These are phyloP conservation scores for Fusarium foetens DNA, from an alignment of 2,329 filamentous ascomycete species.

Conservation along the genomic window DNA sequence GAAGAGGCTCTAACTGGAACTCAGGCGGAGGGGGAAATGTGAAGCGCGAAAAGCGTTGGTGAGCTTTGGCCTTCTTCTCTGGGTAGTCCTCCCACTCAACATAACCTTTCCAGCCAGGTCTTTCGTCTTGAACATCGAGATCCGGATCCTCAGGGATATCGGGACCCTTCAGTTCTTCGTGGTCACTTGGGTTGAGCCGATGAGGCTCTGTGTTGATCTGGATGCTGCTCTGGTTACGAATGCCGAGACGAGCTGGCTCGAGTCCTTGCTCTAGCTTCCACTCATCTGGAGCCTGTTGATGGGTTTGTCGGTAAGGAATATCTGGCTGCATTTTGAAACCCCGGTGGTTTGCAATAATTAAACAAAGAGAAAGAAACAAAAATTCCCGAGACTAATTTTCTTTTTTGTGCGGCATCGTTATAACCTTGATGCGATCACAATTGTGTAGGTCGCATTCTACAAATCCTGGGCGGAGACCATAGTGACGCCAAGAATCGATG, in stretches of 20 bases:
- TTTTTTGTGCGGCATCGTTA: background rate
- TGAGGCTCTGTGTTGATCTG: background rate
- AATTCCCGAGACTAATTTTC: rapidly evolving
- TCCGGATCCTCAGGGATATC: constrained; percentile 48
- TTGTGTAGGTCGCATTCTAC: background rate
- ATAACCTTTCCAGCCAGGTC: constrained; percentile 58
- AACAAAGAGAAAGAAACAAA: too few relatives aligned
- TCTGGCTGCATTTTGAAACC: background rate
- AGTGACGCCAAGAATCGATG: constrained; percentile 5
- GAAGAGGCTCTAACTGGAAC: constrained; percentile 65
- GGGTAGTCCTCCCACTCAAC: constrained; percentile 77
- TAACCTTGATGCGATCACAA: background rate
- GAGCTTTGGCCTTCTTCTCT: constrained; percentile 70
- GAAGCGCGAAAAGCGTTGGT: constrained; percentile 55
- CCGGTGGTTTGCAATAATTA: rapidly evolving
- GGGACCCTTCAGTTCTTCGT: background rate
- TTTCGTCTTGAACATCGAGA: constrained; percentile 40
- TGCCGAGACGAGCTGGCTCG: constrained; percentile 48
- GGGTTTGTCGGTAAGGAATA: background rate
- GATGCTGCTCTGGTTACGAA: constrained; percentile 10
- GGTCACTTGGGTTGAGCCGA: background rate
- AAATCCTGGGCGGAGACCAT: background rate
- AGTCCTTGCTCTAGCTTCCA: constrained; percentile 65
- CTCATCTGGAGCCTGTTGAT: constrained; percentile 52
- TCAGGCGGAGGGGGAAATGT: constrained; percentile 56